A percentile compares a stretch with the other conserved stretches of the same genome.
phyloP scores from a whole-genome alignment of 495 filamentous ascomycete genomes.

The Podospora bellae-mahoneyi region DNA sequence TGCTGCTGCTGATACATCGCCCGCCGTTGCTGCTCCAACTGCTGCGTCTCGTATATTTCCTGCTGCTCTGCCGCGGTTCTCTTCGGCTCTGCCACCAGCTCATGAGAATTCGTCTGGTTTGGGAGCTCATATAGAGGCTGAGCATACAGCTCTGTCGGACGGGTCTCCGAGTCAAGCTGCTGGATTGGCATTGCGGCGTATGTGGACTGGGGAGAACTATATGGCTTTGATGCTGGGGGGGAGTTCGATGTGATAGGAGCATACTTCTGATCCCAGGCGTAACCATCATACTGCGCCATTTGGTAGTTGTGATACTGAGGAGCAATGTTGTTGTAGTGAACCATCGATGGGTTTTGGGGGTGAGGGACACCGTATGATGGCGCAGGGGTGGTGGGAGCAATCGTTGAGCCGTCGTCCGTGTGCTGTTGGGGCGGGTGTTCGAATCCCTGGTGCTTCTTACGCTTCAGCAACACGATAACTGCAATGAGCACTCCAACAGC shows the following conservation, averaged over 20 bases:
- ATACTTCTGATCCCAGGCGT: constrained; percentile 22
- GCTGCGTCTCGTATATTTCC: neutral
- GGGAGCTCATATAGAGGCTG: constrained; percentile 34
- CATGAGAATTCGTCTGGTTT: constrained; percentile 29
- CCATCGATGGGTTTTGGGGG: neutral
- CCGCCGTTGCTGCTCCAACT: neutral
- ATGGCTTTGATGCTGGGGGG: neutral
- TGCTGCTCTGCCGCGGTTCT: neutral
- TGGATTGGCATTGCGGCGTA: constrained; percentile 1
- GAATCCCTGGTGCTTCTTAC: constrained; percentile 14
- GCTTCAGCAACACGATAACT: constrained; percentile 26
- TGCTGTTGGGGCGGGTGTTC: neutral
- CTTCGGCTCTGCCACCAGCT: constrained; percentile 25
- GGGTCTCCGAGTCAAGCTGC: constrained; percentile 24
- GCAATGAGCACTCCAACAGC: constrained; percentile 27
- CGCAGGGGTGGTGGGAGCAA: constrained; percentile 16
- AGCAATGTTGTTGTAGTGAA: neutral
- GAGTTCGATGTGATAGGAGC: neutral
- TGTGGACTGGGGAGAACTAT: neutral
- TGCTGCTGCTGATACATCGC: constrained; percentile 2
- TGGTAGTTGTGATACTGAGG: neutral
- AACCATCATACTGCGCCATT: constrained; percentile 18
- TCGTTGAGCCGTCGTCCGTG: constrained; percentile 17
- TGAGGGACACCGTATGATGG: constrained; percentile 21
- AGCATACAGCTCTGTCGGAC: constrained; percentile 27